phyloP scores from a whole-genome alignment of 805 yeast species.

The Ogataea haglerorum region DNA sequence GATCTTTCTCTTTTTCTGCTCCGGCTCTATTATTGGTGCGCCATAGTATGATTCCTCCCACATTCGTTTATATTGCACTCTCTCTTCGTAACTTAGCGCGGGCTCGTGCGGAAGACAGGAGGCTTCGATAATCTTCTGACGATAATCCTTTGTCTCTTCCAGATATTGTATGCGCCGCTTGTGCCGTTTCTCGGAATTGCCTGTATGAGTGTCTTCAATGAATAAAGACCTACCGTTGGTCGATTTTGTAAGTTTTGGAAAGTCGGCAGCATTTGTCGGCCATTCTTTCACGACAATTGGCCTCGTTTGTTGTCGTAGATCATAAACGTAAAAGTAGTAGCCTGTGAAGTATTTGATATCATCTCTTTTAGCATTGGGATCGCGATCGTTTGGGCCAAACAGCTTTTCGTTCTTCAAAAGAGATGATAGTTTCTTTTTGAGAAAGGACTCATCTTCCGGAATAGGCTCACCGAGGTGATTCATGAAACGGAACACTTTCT shows the following conservation, averaged over 20 bases:
- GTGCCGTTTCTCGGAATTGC: conserved; percentile 27
- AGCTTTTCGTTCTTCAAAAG: conserved; percentile 80
- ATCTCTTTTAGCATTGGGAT: conserved; percentile 78
- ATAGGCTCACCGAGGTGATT: conserved; percentile 51
- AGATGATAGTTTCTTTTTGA: conserved; percentile 43
- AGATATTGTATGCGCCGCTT: conserved; percentile 30
- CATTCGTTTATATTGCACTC: conserved; percentile 19
- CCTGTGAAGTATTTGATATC: conserved; percentile 80
- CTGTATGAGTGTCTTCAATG: conserved; percentile 48
- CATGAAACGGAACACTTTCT: conserved; percentile 78
- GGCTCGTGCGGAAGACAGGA: conserved; percentile 18
- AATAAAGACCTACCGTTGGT: conserved; percentile 82
- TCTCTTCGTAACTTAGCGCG: conserved; percentile 21
- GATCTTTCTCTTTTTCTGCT: conserved; percentile 8
- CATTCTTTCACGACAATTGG: conserved; percentile 86
- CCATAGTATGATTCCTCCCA: conserved; percentile 24
- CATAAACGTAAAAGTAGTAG: conserved; percentile 75
- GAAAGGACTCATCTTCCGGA: conserved; percentile 24
- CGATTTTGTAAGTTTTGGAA: conserved; percentile 59
- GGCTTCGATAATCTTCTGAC: conserved; percentile 29
- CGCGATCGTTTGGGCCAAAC: conserved; percentile 85
- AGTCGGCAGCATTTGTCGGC: conserved; percentile 42
- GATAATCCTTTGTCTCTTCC: conserved; percentile 32
- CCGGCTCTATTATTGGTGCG: conserved; percentile 2
- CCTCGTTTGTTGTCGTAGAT: conserved; percentile 68